These are phyloP conservation scores for Onygenales sp. DNA, from an alignment of 2,329 filamentous ascomycete species.

Conservation along the genomic window DNA sequence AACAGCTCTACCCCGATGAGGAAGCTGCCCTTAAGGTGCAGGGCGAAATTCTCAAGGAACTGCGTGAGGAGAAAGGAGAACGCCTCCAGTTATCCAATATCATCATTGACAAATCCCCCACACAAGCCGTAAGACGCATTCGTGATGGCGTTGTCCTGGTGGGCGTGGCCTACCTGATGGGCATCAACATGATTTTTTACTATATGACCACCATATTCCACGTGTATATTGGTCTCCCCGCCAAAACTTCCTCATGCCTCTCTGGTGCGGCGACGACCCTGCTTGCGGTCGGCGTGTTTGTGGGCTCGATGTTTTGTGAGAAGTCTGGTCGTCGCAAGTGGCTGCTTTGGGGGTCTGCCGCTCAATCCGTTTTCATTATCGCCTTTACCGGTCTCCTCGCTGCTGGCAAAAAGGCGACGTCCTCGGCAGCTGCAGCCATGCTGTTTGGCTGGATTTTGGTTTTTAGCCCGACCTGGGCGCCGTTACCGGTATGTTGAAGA, in stretches of 20 bases:
- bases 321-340: conserved; percentile 20
- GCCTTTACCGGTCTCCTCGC: conserved; percentile 18
- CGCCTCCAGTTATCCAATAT: conserved; percentile 2
- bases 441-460: conserved; percentile 22
- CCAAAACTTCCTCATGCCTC: conserved; percentile 15
- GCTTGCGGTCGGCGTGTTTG: conserved; percentile 16
- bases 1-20: conserved; percentile 14
- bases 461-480: conserved; percentile 23
- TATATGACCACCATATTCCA: conserved; percentile 20
- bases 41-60: conserved; percentile 15
- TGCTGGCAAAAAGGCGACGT: conserved; percentile 8
- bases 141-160: conserved; percentile 20
- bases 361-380: conserved; percentile 20
- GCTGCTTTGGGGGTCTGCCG: conserved; percentile 17
- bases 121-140: conserved; percentile 19
- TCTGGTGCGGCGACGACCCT: conserved; percentile 19
- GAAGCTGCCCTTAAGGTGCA: conserved; percentile 11
- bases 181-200: conserved; percentile 23
- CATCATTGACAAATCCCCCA: conserved; percentile 11
- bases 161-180: conserved; percentile 22
- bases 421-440: conserved; percentile 21
- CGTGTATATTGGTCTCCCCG: conserved; percentile 18
- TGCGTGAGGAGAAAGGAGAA: conserved; percentile 11
- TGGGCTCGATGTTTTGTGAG: conserved; percentile 18
- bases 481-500: conserved; percentile 13